Conservation (phyloP, 2,329 filamentous ascomycete species). For the Monosporascus cannonballus region DNA sequence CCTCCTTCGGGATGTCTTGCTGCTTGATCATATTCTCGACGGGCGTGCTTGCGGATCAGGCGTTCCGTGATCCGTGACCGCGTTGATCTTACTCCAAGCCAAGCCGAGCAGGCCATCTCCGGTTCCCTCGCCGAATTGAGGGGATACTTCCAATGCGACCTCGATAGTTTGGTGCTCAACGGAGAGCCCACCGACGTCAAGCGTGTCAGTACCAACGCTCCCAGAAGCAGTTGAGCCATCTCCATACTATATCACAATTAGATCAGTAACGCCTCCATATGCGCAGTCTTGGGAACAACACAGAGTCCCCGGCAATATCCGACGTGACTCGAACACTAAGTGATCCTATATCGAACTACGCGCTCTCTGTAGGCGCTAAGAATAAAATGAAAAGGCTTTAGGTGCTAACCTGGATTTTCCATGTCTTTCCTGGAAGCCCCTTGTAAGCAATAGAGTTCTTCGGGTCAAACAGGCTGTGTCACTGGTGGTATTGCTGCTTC, state of each 20-base stretch:
- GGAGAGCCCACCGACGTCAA: conserved; percentile 55
- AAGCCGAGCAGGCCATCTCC: conserved; percentile 64
- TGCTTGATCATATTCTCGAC: conserved; percentile 63
- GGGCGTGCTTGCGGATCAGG: conserved; percentile 51
- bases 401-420: conserved; percentile 47
- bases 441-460: conserved; percentile 56
- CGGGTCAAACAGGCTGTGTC: conserved; percentile 54
- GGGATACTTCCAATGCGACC: conserved; percentile 53
- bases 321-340: too few relatives aligned
- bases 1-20: conserved; percentile 36
- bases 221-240: conserved; percentile 63
- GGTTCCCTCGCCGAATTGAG: conserved; percentile 47
- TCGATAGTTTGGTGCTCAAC: conserved; percentile 60
- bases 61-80: conserved; percentile 36
- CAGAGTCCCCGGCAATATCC: too few relatives aligned
- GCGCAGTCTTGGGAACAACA: too few relatives aligned
- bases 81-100: conserved; percentile 60
- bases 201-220: conserved; percentile 55
- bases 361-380: not conserved
- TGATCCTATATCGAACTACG: too few relatives aligned
- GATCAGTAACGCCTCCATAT: too few relatives aligned
- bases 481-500: conserved; percentile 27
- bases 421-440: conserved; percentile 39
- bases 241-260: conserved; percentile 40
- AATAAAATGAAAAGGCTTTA: not conserved